phyloP scores from a whole-genome alignment of 1,284 basidiomycete species.

The Ganoderma multipileum region DNA sequence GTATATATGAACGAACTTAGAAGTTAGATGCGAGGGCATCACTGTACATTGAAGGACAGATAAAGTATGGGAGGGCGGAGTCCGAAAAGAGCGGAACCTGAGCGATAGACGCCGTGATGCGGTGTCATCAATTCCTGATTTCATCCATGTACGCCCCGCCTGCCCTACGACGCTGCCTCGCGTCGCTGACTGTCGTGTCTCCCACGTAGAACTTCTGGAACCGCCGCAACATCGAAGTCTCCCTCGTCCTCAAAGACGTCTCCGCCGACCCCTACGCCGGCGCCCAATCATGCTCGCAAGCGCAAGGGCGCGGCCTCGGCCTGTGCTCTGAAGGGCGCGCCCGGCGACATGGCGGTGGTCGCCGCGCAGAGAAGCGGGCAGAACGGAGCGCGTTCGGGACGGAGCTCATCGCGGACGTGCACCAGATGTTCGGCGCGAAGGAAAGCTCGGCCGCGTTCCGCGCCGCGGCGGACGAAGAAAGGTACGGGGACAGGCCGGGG shows the following conservation, averaged over 20 bases:
- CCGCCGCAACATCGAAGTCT: constrained; percentile 8
- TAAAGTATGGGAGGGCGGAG: too few relatives aligned
- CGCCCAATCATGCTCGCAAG: neutral
- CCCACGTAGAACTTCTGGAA: constrained; percentile 4
- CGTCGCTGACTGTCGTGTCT: too few relatives aligned
- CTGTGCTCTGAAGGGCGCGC: neutral
- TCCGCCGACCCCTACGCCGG: neutral
- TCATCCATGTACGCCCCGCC: too few relatives aligned
- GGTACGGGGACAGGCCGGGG: neutral
- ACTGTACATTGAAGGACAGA: too few relatives aligned
- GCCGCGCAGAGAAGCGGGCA: neutral
- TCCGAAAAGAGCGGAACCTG: too few relatives aligned
- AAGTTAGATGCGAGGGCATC: too few relatives aligned
- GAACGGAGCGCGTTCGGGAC: neutral
- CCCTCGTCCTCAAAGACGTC: constrained; percentile 2
- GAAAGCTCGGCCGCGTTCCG: neutral
- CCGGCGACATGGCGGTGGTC: neutral
- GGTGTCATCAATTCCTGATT: too few relatives aligned
- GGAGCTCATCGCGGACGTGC: constrained; percentile 3
- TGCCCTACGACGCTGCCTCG: too few relatives aligned
- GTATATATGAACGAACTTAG: too few relatives aligned
- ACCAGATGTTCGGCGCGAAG: neutral
- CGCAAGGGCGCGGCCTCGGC: neutral
- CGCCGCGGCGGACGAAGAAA: neutral
- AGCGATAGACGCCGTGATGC: too few relatives aligned